These are phyloP conservation scores for Blastosporella zonata DNA, from an alignment of 1,284 basidiomycete species.

Conservation along the genomic window DNA sequence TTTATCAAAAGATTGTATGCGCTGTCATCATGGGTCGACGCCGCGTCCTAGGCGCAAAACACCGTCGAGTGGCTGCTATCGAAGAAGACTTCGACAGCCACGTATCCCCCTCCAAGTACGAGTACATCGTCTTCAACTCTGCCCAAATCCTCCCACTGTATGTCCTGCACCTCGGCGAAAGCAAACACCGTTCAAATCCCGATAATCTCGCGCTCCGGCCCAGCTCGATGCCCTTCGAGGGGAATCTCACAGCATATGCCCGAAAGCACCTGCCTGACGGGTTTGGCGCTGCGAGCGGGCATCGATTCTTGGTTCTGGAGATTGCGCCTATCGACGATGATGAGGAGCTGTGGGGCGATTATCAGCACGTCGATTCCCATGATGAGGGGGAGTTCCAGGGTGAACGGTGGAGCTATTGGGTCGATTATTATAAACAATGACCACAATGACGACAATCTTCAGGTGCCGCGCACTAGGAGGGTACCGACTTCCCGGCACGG, in stretches of 20 bases:
- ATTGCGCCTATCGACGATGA: conserved; percentile 14
- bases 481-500: too few relatives aligned
- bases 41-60: not conserved
- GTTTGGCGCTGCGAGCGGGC: conserved; percentile 10
- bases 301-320: conserved; percentile 9
- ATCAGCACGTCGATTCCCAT: conserved; percentile 1
- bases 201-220: not conserved
- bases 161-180: conserved; percentile 10
- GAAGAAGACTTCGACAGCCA: conserved; percentile 11
- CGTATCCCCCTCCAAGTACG: conserved; percentile 6
- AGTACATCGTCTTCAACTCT: conserved; percentile 14
- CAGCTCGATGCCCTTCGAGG: not conserved
- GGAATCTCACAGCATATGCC: conserved; percentile 8
- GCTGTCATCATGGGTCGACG: conserved; percentile 11
- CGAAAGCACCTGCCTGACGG: conserved; percentile 12
- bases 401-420: conserved; percentile 6
- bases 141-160: conserved; percentile 11
- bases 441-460: not conserved
- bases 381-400: conserved; percentile 8
- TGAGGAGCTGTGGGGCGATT: conserved; percentile 13
- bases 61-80: not conserved
- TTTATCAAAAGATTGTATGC: conserved; percentile 7
- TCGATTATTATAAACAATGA: not conserved
- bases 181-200: not conserved
- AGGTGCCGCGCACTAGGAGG: too few relatives aligned